Evolutionary conservation across 495 filamentous ascomycete species (phyloP), one percentile per base, ranked within the genome.

Genomic region (Trichoderma erinaceum): DNA sequence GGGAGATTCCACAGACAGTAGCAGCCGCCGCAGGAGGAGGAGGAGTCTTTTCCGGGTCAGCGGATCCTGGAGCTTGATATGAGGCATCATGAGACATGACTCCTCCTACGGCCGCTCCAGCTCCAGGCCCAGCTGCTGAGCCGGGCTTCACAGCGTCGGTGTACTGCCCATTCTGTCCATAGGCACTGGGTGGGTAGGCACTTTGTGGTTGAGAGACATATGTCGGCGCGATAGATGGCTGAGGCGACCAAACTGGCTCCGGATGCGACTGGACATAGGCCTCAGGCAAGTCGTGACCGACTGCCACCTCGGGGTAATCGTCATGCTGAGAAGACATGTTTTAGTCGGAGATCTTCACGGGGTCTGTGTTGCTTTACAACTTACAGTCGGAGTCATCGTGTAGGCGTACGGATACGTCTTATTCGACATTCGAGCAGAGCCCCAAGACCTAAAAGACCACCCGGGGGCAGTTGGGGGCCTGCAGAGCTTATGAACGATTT

Each of bases 381-480:
- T 66, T 73, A 73, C 71, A 16, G 64, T 68, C 4, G 68, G 63
- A 41, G 71, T 68, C 71, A 73, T 73, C n/a, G 64, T 63, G 63
- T 71, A 71, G 41, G 69, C 50, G 64, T 71, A 68, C 13, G 69
- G 68, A 46, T 71, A 67, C 32, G 50, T 41, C 21, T 58, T 68
- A 63, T 38, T 38, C 35, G 69, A 67, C 71, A 71, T 73, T 25
- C 63, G 63, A 41, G 69, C 56, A 61, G 35, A 32, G 12, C 25
- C 56, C 56, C 27, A 32, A 61, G 56, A 32, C 11, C 27, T 29
- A 61, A 11, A 61, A 25, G 56, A 61, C 23, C 56, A 16, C 56
- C n/a, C 23, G 23, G 56, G 56, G 56, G 25, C 8, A 61, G 56
- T 25, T 61, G 27, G 56, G 56, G 56, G 56, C 4, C 25, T 18